Base-by-base conservation (phyloP, 805 yeast species). In the Candida ovalis region DNA sequence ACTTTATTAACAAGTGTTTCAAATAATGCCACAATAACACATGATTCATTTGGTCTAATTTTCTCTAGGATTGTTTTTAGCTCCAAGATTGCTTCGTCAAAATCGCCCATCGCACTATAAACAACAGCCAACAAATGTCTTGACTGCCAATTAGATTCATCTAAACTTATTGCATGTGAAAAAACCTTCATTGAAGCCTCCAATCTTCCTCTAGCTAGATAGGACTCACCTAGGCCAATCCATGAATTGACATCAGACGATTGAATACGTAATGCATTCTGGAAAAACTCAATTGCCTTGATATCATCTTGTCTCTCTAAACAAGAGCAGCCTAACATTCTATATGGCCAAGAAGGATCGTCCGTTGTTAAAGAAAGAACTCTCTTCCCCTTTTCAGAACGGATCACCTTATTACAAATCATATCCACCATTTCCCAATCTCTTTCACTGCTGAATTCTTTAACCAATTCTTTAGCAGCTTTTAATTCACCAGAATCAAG, bases 171-270 rank as follows among this genome's bases (percentile, higher is more conserved):
- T 0, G 91, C 88, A 49, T 81, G 82, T 27, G 71, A 73, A 57
- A 90, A 86, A 1, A 94, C 97, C 64, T 87, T 90, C 9, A 78
- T 73, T 0, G 96, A 88, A 2, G 98, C 96, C 47, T 88, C 91
- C 40, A 84, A 71, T 51, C 96, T 75, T 2, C 99, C 99, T 64
- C 94, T 81, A 23, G 82, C 78, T 46, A 77, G 72, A 64, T 94
- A 94, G 0, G 97, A 92, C 63, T 94, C 98, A n/a, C 99, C 99
- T n/a, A 94, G 71, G 1, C 97, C 97, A 25, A 86, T 73, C 97
- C 98, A 92, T 2, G 96, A 84, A 54, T 87, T 84, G 1, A 78
- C 63, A 65, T 94, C 97, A 45, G 60, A 53, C 0, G 85, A 71
- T 39, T 82, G 71, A 53, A 86, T 70, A 52, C 97, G 75, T 43